phyloP scores from a whole-genome alignment of 75 land plant species.

The Sequoia sempervirens region DNA sequence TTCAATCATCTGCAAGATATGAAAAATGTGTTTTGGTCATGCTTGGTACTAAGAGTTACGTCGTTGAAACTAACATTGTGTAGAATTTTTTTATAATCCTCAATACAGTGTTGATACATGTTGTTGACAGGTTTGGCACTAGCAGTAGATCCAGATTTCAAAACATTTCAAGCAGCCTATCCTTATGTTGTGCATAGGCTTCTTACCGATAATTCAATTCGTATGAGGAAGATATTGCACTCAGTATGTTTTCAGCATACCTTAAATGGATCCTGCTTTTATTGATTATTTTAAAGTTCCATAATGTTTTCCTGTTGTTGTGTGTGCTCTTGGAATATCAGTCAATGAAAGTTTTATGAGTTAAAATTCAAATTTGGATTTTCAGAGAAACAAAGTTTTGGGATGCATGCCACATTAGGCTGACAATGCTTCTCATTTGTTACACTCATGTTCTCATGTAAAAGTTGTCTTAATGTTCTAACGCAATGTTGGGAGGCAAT shows the following conservation, averaged over 20 bases:
- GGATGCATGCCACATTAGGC: background rate
- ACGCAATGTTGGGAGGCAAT: background rate
- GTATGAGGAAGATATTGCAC: constrained; percentile 62
- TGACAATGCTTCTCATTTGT: background rate
- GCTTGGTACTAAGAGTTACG: background rate
- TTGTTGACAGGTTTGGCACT: constrained; percentile 73
- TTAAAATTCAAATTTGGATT: background rate
- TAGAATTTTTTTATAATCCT: background rate
- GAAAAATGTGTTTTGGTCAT: background rate
- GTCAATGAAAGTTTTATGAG: background rate
- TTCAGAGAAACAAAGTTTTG: background rate
- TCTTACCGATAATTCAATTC: constrained; percentile 66
- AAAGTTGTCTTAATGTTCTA: background rate
- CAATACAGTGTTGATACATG: background rate
- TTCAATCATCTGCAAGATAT: background rate
- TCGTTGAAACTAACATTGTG: background rate
- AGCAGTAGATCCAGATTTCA: constrained; percentile 79
- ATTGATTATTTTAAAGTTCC: background rate
- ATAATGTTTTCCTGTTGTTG: background rate
- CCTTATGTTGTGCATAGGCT: constrained; percentile 84
- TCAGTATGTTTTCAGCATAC: constrained; percentile 40
- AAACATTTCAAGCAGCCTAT: constrained; percentile 85
- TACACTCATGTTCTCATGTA: background rate
- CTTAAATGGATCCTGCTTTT: background rate
- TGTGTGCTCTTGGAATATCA: background rate